Base-by-base conservation (phyloP, 2,329 filamentous ascomycete species). In the Mollisiaceae sp. region DNA sequence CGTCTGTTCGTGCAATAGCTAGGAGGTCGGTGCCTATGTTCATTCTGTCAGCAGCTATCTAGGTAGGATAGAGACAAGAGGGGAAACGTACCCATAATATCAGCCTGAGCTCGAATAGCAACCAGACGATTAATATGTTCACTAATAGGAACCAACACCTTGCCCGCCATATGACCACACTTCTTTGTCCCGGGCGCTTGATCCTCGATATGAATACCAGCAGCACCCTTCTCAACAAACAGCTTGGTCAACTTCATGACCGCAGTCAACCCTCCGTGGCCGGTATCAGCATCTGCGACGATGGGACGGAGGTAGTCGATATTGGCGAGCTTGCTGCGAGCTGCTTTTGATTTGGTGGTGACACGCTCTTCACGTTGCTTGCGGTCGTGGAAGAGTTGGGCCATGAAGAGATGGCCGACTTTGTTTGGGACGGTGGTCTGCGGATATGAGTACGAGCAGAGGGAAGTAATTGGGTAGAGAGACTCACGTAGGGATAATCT, bases 191-290 rank as follows among this genome's bases (percentile, higher is more conserved):
- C 95, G 2, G 95, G 94, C 4, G 95, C 94, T 81, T 98, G 95
- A 78, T 99, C 95, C 81, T 99, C 95, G 73, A 99, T 97, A 81
- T 99, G 95, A 75, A 99, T 97, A 71, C 95, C 95, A 50, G 95
- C 95, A 55, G 95, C 95, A 73, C 95, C 95, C 80, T 94, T 93
- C 83, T 99, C 95, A 70, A 98, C 82, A 79, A 99, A 98, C 64
- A 98, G 87, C 85, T 97, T 97, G 70, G 95, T 98, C 73, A 99
- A 88, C 86, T 98, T 99, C 95, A 99, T 98, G 74, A 98, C 91
- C 63, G 95, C 95, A n/a, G 95, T 98, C 68, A 99, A 85, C 76
- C 95, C 95, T 76, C 95, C 95, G 79, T 98, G 95, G 70, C 95
- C 95, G 50, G 95, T 99, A 78, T 99, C 95, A 59, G 94, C 95